Evolutionary conservation across 768 basidiomycete species (phyloP).

Genomic region (Calocybe gangraenosa): DNA sequence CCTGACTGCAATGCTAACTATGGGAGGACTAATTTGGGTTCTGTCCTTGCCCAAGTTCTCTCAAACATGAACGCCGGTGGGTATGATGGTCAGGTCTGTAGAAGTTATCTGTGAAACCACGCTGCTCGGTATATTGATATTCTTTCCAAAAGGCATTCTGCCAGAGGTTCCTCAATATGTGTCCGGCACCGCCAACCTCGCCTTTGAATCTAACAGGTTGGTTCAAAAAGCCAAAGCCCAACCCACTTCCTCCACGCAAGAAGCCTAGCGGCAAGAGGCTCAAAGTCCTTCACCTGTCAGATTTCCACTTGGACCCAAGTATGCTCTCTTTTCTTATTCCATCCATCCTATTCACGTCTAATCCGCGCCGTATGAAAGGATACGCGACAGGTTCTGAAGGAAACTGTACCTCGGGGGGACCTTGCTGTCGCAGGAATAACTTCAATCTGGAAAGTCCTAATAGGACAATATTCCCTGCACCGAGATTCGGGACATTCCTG

Average conservation of each 20-base stretch:
- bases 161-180: constrained; percentile 52
- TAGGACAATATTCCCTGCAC: constrained; percentile 50
- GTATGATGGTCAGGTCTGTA: constrained; percentile 64
- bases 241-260: constrained; percentile 54
- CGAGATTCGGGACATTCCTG: constrained; percentile 60
- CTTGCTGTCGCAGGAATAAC: constrained; percentile 60
- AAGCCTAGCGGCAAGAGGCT: constrained; percentile 59
- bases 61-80: constrained; percentile 70
- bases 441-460: constrained; percentile 49
- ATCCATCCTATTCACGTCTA: neutral
- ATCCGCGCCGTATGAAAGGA: constrained; percentile 31
- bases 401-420: constrained; percentile 56
- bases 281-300: constrained; percentile 75
- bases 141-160: constrained; percentile 52
- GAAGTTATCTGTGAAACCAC: constrained; percentile 1
- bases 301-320: constrained; percentile 76
- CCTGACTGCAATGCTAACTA: constrained; percentile 45
- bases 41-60: constrained; percentile 66
- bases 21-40: constrained; percentile 45
- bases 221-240: constrained; percentile 77
- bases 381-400: constrained; percentile 68
- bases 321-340: constrained; percentile 14
- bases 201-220: constrained; percentile 62
- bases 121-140: neutral
- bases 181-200: constrained; percentile 52